Base-by-base conservation (phyloP, 305 asterid genomes). In the Salvia sclarea region DNA sequence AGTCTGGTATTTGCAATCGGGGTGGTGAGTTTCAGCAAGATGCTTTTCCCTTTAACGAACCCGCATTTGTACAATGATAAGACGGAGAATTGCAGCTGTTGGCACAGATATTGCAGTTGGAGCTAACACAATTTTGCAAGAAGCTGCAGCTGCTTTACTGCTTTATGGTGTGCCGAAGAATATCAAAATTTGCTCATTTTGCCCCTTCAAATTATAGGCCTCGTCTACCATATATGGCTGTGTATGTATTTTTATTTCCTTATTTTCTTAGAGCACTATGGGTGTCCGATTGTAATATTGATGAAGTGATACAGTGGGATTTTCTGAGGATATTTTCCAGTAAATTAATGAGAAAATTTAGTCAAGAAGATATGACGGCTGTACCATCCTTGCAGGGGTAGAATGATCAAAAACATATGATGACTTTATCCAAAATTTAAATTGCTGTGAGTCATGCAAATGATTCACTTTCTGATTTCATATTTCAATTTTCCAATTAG, bases 101-200 rank as follows among this genome's bases (percentile, higher is more conserved):
- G 98, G 96, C 89, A 88, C 44, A 78, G 89, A 76, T 87, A 84
- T 47, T 93, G 98, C 76, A 44, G 60, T 54, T 90, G 95, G 91
- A 70, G 76, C 82, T 82, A 77, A 79, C 71, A 16, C 28, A 25
- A 18, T 35, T 48, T 76, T 58, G 3, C 17, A 62, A 71, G 53
- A 20, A 61, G 12, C 20, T 25, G 9, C 57, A 11, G 45, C 9
- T 33, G 7, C 9, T 6, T 35, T 7, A 3, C 31, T 61, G 58
- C 16, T 8, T 30, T 6, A 4, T 48, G 56, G 7, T 66, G 33
- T 45, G 10, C 52, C 47, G 1, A 50, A 37, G 53, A 66, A 13
- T 61, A 22, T 33, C 6, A 35, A 60, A 38, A 45, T 47, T 33
- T 57, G 35, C 49, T 4, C 0, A 30, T 30, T 2, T 12, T n/a